Conservation (phyloP, 2,329 filamentous ascomycete species). For the Neonectria sp. region DNA sequence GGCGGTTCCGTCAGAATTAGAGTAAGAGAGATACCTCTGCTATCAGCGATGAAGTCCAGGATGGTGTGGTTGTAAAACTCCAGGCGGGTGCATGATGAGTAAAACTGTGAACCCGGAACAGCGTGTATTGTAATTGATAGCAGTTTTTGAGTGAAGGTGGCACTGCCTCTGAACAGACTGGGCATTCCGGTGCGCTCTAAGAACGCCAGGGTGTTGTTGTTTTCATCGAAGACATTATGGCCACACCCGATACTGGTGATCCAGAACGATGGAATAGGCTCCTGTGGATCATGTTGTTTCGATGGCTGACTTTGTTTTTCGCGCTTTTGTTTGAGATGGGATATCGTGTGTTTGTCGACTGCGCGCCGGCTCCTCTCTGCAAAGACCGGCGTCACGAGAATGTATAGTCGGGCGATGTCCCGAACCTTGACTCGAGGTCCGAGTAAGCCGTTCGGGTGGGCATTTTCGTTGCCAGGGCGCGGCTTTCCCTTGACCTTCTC, state of each 20-base stretch:
- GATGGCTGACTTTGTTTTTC: conserved; percentile 36
- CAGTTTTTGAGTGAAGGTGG: conserved; percentile 59
- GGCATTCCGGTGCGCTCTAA: conserved; percentile 55
- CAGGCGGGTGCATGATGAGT: conserved; percentile 47
- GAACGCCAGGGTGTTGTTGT: conserved; percentile 56
- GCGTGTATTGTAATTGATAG: conserved; percentile 57
- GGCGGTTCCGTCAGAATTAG: conserved; percentile 68
- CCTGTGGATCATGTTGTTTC: conserved; percentile 30
- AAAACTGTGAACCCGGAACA: not conserved
- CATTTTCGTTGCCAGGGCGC: conserved; percentile 21
- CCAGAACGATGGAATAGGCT: conserved; percentile 40
- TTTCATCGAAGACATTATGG: conserved; percentile 59
- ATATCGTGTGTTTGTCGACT: conserved; percentile 43
- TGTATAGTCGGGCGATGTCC: conserved; percentile 49
- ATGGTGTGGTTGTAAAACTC: conserved; percentile 67
- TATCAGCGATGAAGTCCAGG: conserved; percentile 60
- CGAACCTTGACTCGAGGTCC: conserved; percentile 7
- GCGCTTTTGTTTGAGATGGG: conserved; percentile 48
- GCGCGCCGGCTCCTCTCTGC: conserved; percentile 53
- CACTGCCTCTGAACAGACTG: conserved; percentile 47
- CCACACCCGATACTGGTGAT: conserved; percentile 59
- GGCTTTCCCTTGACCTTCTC: conserved; percentile 43
- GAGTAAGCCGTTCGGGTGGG: not conserved
- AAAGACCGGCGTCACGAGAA: conserved; percentile 50
- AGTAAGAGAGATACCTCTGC: conserved; percentile 56